Evolutionary conservation across 2,329 filamentous ascomycete species (phyloP), one percentile per base, ranked within the genome.

Genomic region (Penicillium sp.): DNA sequence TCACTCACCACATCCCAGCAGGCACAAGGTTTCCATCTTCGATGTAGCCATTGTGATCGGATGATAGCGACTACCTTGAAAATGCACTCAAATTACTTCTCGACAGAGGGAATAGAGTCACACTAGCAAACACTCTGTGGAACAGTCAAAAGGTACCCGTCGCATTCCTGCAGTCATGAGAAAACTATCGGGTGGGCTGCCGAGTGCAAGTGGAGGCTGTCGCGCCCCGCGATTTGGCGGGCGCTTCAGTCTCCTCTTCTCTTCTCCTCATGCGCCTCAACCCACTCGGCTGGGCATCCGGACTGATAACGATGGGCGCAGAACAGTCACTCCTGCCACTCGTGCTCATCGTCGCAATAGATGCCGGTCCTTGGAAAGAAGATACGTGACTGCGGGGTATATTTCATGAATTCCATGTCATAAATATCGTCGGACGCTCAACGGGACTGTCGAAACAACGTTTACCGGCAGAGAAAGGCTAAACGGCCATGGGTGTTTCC

Each of bases 1-100:
- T 4, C 11, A 56, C 59, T 60, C 46, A 67, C 65, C 65, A 47
- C 65, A 67, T 14, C 65, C 65, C 33, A 67, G 39, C 9, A 66
- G 58, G 49, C 64, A 66, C 33, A 67, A 53, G 2, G 63, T 66
- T 43, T 49, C 47, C 7, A 49, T 55, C 16, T 65, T 52, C 18
- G 41, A 24, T 16, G 63, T 50, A 16, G 59, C 31, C 65, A 66
- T 66, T 35, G 18, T 49, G 31, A 35, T 35, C 46, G 35, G 31
- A 49, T 49, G 27, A 49, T 9, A 35, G 2, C 31, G n/a, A 35
- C 11, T 35, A 7, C 24, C 24, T 33, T n/a, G 13, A 35, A 7
- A 13, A 16, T 14, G 1, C n/a, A 49, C 27, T 14, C 2, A 2
- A 33, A 4, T 19, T 31, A 49, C n/a, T 19, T 3, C 1, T 31